phyloP scores from a whole-genome alignment of 2,329 filamentous ascomycete genomes.

The Talaromyces sp. region DNA sequence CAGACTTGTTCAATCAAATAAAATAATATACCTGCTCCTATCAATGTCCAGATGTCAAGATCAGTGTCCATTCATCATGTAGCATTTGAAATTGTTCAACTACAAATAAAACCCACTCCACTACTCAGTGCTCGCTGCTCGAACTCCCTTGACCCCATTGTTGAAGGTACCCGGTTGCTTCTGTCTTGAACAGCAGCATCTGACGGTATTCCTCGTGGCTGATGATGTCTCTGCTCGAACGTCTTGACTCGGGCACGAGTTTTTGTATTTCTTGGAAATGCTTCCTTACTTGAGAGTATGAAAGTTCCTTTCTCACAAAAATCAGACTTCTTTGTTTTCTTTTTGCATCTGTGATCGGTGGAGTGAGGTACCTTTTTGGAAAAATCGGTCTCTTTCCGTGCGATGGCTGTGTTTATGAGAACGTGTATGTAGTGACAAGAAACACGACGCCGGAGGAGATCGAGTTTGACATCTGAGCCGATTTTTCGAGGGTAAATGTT shows the following conservation, averaged over 20 bases:
- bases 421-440: constrained; percentile 65
- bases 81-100: background rate
- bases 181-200: constrained; percentile 3
- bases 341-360: background rate
- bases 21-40: background rate
- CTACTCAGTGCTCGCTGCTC: background rate
- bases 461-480: constrained; percentile 25
- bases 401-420: constrained; percentile 43
- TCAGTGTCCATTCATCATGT: too few relatives aligned
- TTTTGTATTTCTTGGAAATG: background rate
- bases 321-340: background rate
- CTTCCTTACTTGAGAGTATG: background rate
- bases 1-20: background rate
- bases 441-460: constrained; percentile 56
- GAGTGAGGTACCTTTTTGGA: constrained; percentile 29
- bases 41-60: too few relatives aligned
- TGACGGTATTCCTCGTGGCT: background rate
- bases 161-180: constrained; percentile 1
- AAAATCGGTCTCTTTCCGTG: constrained; percentile 39
- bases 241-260: background rate
- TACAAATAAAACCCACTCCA: too few relatives aligned
- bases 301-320: background rate
- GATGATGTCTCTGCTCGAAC: background rate
- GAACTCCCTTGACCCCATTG: background rate
- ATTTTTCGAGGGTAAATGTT: constrained; percentile 26